Evolutionary conservation across 1,139 yeast genomes (phyloP), one percentile per base, ranked within the genome.

Genomic region (Zygosaccharomyces sapae): DNA sequence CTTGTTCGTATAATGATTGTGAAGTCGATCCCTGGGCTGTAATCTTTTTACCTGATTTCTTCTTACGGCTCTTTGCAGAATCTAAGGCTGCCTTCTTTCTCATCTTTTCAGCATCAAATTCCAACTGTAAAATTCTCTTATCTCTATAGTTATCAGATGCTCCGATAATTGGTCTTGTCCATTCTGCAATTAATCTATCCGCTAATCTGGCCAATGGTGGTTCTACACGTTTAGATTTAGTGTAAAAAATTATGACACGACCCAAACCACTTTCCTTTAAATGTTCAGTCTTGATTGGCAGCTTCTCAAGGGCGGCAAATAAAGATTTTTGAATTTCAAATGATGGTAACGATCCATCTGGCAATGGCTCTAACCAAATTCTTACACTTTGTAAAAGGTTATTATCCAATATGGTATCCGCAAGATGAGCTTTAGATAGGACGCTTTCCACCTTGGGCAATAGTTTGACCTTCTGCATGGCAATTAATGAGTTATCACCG

Each of bases 151-250:
- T 88, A 68, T 92, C 97, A 2, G 95, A 85, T 53, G 95, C 85
- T 57, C 95, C 96, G 75, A 94, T 86, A 53, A 94, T 89, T 34
- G 98, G 98, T 67, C 98, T 80, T 6, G 97, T 92, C 99, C 99
- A 92, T 66, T 89, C 95, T 33, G 96, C 96, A 58, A 94, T 85
- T 51, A 94, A 73, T 63, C 83, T 81, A 65, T 92, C 97, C 5
- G 96, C 98, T 42, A 83, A 75, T 61, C 95, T 83, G 66, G 90
- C 89, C 64, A 94, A 79, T 46, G 77, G 74, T 37, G 87, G 84
- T 67, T 92, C 97, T 13, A 96, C 95, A 60, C 95, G 80, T 65
- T 85, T 86, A 38, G 94, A 83, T 63, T 90, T 80, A 66, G 92
- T 96, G 69, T 94, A 94, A 61, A 90, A 94, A n/a, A 92, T 78